A percentile compares a stretch with the other conserved stretches of the same genome.
Conservation (phyloP, 2,329 filamentous ascomycete species). For the Neocucurbitaria cava region DNA sequence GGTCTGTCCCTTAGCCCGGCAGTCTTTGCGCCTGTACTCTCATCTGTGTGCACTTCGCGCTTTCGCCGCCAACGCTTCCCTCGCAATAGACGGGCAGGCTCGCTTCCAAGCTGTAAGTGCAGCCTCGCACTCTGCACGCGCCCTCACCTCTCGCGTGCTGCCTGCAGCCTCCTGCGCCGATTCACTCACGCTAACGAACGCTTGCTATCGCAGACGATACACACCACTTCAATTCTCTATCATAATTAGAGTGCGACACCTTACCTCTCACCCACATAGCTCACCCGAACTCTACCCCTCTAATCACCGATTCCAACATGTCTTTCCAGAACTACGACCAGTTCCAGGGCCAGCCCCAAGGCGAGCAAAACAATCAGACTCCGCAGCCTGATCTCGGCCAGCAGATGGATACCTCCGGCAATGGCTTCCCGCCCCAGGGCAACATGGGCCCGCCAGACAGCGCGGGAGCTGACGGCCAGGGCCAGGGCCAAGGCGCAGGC, state of each 20-base stretch:
- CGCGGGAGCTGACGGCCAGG: slow-evolving; percentile 41
- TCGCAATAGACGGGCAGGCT: slow-evolving; percentile 17
- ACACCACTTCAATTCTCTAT: slow-evolving; percentile 31
- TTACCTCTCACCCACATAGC: slow-evolving; percentile 17
- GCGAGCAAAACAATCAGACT: slow-evolving; percentile 56
- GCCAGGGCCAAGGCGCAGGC: slow-evolving; percentile 51
- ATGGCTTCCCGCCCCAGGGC: slow-evolving; percentile 57
- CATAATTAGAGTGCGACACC: slow-evolving; percentile 42
- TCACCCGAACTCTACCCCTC: slow-evolving; percentile 23
- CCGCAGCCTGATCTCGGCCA: slow-evolving; percentile 63
- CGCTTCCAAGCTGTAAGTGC: slow-evolving; percentile 38
- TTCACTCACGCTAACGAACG: slow-evolving; percentile 38
- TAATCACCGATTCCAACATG: slow-evolving; percentile 56
- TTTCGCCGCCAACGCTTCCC: slow-evolving; percentile 19
- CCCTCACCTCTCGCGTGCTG: slow-evolving; percentile 15
- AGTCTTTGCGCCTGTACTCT: slow-evolving; percentile 30
- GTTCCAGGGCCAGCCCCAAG: slow-evolving; percentile 66
- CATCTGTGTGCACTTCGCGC: slow-evolving; percentile 20
- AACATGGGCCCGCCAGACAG: slow-evolving; percentile 54
- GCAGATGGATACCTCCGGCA: slow-evolving; percentile 61
- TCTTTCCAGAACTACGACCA: slow-evolving; percentile 71
- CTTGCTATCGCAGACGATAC: slow-evolving; percentile 28
- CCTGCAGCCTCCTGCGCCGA: slow-evolving; percentile 15
- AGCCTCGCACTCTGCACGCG: slow-evolving; percentile 18
- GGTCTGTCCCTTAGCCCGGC: slow-evolving; percentile 16